These are phyloP conservation scores for Scutellaria galericulata DNA, from an alignment of 257 asterid genomes.

Conservation along the genomic window DNA sequence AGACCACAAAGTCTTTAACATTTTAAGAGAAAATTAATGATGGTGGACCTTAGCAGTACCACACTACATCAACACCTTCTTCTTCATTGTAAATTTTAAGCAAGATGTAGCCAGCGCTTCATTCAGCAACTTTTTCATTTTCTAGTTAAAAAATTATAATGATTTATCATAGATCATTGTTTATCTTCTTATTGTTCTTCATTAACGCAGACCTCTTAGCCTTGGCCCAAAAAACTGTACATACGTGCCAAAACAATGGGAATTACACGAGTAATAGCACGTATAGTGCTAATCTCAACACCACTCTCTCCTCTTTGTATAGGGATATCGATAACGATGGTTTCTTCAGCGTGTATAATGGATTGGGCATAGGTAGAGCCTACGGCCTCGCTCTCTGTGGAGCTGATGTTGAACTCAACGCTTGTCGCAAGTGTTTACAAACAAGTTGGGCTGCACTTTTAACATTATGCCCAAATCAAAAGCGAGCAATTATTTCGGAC, in stretches of 20 bases:
- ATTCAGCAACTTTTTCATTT: too few relatives aligned
- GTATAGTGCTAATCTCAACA: conserved; percentile 24
- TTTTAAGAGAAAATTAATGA: too few relatives aligned
- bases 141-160: too few relatives aligned
- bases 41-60: too few relatives aligned
- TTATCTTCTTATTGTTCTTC: neutral
- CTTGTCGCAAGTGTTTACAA: conserved; percentile 31
- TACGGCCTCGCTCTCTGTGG: conserved; percentile 36
- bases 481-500: conserved; percentile 29
- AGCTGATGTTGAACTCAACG: conserved; percentile 28
- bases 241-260: conserved; percentile 24
- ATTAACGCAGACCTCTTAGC: conserved; percentile 15
- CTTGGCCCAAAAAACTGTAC: neutral
- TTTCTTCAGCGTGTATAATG: conserved; percentile 36
- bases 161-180: too few relatives aligned
- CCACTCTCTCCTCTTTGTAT: conserved; percentile 36
- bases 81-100: too few relatives aligned
- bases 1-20: too few relatives aligned
- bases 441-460: neutral
- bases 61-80: too few relatives aligned
- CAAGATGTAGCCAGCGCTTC: too few relatives aligned
- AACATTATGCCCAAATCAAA: conserved; percentile 5
- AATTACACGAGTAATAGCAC: conserved; percentile 33
- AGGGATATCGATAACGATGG: conserved; percentile 21
- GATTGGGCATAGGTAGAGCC: conserved; percentile 27